Conservation (phyloP, 257 asterid species). For the Solanum tarijense region DNA sequence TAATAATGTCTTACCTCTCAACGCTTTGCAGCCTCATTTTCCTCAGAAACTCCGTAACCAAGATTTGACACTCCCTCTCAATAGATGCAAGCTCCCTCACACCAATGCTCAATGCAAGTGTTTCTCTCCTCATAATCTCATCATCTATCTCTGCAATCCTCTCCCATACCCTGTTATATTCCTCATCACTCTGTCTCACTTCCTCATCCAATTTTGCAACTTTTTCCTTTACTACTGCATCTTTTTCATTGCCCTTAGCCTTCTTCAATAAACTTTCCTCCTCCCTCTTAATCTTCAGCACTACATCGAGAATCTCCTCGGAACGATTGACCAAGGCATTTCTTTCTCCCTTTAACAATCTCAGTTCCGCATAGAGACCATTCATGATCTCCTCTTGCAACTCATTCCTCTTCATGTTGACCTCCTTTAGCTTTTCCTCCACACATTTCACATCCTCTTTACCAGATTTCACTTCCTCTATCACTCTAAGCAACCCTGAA, state of each 20-base stretch:
- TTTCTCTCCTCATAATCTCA: conserved; percentile 49
- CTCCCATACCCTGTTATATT: conserved; percentile 44
- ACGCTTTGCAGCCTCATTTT: conserved; percentile 28
- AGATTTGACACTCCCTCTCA: conserved; percentile 73
- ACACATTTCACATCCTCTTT: conserved; percentile 18
- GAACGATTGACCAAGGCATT: conserved; percentile 26
- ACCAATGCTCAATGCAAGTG: conserved; percentile 63
- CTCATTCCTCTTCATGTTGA: conserved; percentile 31
- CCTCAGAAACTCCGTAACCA: conserved; percentile 41
- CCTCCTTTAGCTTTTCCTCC: conserved; percentile 46
- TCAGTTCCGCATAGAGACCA: conserved; percentile 46
- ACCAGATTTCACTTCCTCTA: conserved; percentile 47
- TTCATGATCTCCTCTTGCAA: conserved; percentile 61
- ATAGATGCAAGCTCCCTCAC: conserved; percentile 77
- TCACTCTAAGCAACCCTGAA: conserved; percentile 30
- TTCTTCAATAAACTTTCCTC: conserved; percentile 30
- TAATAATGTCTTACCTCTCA: conserved; percentile 33
- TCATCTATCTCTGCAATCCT: conserved; percentile 70
- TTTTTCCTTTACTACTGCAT: conserved; percentile 9
- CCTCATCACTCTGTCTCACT: conserved; percentile 32
- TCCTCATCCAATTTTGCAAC: conserved; percentile 39
- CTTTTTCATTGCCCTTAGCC: conserved; percentile 25
- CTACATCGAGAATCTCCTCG: conserved; percentile 21
- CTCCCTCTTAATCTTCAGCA: conserved; percentile 29
- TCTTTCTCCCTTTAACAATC: conserved; percentile 33